A percentile compares a stretch with the other conserved stretches of the same genome.
phyloP scores from a whole-genome alignment of 2,329 filamentous ascomycete genomes.

The Nemania sp. region DNA sequence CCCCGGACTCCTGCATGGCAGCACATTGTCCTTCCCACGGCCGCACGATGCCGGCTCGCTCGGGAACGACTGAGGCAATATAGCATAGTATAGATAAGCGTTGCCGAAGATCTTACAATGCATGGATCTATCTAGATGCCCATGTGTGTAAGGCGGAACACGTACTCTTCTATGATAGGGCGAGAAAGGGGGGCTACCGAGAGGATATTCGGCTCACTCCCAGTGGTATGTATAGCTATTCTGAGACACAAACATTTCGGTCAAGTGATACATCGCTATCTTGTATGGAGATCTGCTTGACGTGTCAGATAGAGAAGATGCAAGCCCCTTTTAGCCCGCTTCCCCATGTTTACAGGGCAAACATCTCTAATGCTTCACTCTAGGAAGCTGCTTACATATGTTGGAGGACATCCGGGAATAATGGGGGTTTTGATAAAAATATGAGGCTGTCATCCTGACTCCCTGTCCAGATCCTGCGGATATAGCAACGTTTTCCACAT shows the following conservation, averaged over 20 bases:
- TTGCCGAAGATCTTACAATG: slow-evolving; percentile 5
- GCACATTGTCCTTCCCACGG: neutral
- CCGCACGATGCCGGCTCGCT: neutral
- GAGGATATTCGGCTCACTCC: neutral
- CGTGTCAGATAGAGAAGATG: slow-evolving; percentile 18
- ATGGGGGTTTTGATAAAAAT: neutral
- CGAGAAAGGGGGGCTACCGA: neutral
- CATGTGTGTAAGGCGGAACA: slow-evolving; percentile 2
- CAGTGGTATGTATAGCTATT: neutral
- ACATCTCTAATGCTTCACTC: neutral
- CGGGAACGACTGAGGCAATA: neutral
- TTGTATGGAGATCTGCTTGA: neutral
- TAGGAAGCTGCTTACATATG: neutral
- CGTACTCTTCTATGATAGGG: slow-evolving; percentile 8
- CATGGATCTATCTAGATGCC: neutral
- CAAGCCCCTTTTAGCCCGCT: neutral
- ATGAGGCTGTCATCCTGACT: neutral
- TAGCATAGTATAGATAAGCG: neutral
- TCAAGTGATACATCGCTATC: slow-evolving; percentile 12
- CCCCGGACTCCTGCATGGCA: slow-evolving; percentile 20
- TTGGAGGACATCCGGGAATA: neutral
- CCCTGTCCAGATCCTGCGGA: neutral
- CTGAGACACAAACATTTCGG: slow-evolving; percentile 1
- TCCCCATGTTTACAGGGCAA: slow-evolving; percentile 1
- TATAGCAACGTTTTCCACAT: neutral